Percentiles rank a stretch among this genome's conserved stretches.
phyloP scores from a whole-genome alignment of 1,139 yeast genomes.

The Oligophagozyma castellii region DNA sequence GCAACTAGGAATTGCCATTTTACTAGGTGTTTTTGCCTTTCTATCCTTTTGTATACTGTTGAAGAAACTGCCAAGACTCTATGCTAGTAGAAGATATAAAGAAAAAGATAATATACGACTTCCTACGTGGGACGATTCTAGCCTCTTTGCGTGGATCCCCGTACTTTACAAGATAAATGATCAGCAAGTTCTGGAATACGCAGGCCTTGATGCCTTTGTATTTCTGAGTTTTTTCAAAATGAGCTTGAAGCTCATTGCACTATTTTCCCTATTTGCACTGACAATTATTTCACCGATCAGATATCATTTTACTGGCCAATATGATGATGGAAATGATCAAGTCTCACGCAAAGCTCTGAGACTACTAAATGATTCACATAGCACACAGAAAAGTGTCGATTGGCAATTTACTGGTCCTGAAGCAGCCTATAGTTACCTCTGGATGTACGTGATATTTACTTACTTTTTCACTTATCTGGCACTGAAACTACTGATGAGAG shows the following conservation, averaged over 20 bases:
- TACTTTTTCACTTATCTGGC: constrained; percentile 68
- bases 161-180: constrained; percentile 54
- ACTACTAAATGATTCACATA: constrained; percentile 1
- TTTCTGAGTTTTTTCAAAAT: constrained; percentile 62
- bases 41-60: constrained; percentile 50
- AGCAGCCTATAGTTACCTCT: constrained; percentile 27
- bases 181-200: constrained; percentile 67
- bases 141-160: constrained; percentile 71
- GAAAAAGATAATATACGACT: constrained; percentile 21
- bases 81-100: constrained; percentile 39
- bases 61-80: constrained; percentile 54
- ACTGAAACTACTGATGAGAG: constrained; percentile 45
- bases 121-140: constrained; percentile 34
- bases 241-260: constrained; percentile 44
- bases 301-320: constrained; percentile 51
- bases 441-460: constrained; percentile 82
- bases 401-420: constrained; percentile 14
- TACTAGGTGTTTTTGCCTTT: constrained; percentile 53
- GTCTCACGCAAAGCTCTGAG: constrained; percentile 4
- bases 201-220: constrained; percentile 90
- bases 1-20: constrained; percentile 46
- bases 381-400: neutral
- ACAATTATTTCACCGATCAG: constrained; percentile 54
- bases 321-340: constrained; percentile 30
- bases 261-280: constrained; percentile 44